Base-by-base conservation (phyloP, 768 basidiomycete genomes). In the Chiua virens region DNA sequence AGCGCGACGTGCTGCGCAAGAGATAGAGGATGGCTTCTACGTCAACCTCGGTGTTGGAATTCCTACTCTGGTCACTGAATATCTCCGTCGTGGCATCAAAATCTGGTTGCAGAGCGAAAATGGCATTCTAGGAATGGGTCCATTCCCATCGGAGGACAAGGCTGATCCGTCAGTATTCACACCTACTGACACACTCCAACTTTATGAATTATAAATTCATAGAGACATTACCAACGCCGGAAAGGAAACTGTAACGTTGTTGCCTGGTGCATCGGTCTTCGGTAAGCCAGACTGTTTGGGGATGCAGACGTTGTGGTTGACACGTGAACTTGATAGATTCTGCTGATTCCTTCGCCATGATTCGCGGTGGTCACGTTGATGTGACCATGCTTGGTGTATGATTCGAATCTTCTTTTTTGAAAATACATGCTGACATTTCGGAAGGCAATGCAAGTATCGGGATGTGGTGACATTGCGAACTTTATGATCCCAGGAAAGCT, bases 401-500 rank as follows among this genome's bases (percentile, higher is more conserved):
- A 73, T 46, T 54, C 18, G 20, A 17, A n/a, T n/a, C n/a, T 86
- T 86, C 72, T 59, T 82, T 75, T 21, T 22, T 25, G 45, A 17
- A 23, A 27, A 14, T 39, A 23, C 8, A 3, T 37, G 27, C 39
- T 47, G 25, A 61, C n/a, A 6, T 38, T 47, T 46, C 28, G 32
- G n/a, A 54, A 90, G 88, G 91, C 92, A 4, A 89, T 97, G 89
- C 86, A 96, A 77, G 94, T 95, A 32, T 92, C 90, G 0, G 82
- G 87, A 53, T 80, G 81, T 2, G 93, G 91, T 45, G 92, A 96
- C 67, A 87, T 98, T 58, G 94, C 94, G 55, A 96, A 96, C 75
- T 98, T 91, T 67, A 97, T 96, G 93, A 91, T 97, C 58, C 94
- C 92, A 6, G 91, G 92, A 17, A 94, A 96, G 73, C 81, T 91